These are phyloP conservation scores for Apocynum venetum DNA, from an alignment of 257 asterid species.

Conservation along the genomic window DNA sequence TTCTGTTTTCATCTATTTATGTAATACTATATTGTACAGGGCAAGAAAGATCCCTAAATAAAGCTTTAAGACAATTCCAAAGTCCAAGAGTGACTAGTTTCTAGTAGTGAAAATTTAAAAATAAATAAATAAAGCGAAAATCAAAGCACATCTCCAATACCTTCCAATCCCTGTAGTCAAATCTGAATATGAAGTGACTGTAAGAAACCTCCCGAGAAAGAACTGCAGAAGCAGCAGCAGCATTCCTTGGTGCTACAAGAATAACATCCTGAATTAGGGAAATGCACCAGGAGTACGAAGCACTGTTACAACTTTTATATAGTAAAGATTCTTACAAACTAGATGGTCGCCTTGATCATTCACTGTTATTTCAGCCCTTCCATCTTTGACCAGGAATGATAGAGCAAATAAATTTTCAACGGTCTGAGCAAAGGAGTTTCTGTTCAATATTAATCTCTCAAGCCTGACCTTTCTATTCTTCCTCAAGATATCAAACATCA, in stretches of 20 bases:
- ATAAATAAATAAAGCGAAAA: not conserved
- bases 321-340: constrained; percentile 51
- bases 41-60: not conserved
- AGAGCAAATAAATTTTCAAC: constrained; percentile 92
- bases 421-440: constrained; percentile 81
- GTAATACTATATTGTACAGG: not conserved
- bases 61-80: not conserved
- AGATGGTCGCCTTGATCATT: constrained; percentile 59
- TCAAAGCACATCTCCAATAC: constrained; percentile 27
- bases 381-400: constrained; percentile 86
- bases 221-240: constrained; percentile 70
- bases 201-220: constrained; percentile 63
- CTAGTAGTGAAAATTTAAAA: not conserved
- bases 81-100: not conserved
- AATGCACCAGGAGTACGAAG: constrained; percentile 3
- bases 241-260: constrained; percentile 74
- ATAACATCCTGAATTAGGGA: constrained; percentile 7
- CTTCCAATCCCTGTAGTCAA: constrained; percentile 87
- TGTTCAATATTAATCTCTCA: constrained; percentile 63
- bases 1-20: not conserved
- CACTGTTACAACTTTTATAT: not conserved
- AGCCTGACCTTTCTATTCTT: constrained; percentile 58
- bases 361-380: constrained; percentile 68
- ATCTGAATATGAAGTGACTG: constrained; percentile 76
- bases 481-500: constrained; percentile 68